Evolutionary conservation across 1,284 basidiomycete genomes (phyloP).

Genomic region (Cronartium ribicola): DNA sequence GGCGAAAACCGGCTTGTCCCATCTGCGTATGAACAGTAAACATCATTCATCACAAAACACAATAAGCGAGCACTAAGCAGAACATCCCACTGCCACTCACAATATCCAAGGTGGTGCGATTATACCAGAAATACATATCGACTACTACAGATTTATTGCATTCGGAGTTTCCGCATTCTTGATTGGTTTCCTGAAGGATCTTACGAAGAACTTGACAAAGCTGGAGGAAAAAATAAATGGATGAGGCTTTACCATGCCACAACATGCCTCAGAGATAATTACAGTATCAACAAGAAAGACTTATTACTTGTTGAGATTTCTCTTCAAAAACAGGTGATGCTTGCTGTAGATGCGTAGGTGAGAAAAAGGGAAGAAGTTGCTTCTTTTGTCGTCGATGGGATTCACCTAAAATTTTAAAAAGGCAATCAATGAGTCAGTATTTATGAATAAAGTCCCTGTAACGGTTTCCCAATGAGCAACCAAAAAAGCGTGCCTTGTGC

Average conservation of each 20-base stretch:
- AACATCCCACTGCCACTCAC: neutral
- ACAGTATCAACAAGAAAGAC: neutral
- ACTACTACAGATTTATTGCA: neutral
- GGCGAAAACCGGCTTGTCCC: slow-evolving; percentile 35
- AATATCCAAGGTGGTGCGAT: slow-evolving; percentile 5
- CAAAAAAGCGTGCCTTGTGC: neutral
- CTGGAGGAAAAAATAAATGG: neutral
- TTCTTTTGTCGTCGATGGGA: slow-evolving; percentile 17
- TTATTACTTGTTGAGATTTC: neutral
- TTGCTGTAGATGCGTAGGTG: slow-evolving; percentile 3
- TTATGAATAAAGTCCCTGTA: slow-evolving; percentile 31
- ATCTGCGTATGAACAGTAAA: neutral
- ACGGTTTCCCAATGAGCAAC: slow-evolving; percentile 42
- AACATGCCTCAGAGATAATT: neutral
- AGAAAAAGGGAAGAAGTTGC: slow-evolving; percentile 11
- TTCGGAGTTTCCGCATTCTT: neutral
- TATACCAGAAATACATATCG: slow-evolving; percentile 9
- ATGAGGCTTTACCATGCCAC: neutral
- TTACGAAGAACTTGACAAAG: neutral
- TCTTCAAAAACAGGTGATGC: slow-evolving; percentile 4
- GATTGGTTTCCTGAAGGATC: neutral
- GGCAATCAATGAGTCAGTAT: neutral
- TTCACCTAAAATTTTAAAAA: neutral
- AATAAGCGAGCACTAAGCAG: too few relatives aligned
- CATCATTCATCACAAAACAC: neutral